These are phyloP conservation scores for Scleromitrula shiraiana DNA, from an alignment of 2,329 filamentous ascomycete genomes.

Conservation along the genomic window DNA sequence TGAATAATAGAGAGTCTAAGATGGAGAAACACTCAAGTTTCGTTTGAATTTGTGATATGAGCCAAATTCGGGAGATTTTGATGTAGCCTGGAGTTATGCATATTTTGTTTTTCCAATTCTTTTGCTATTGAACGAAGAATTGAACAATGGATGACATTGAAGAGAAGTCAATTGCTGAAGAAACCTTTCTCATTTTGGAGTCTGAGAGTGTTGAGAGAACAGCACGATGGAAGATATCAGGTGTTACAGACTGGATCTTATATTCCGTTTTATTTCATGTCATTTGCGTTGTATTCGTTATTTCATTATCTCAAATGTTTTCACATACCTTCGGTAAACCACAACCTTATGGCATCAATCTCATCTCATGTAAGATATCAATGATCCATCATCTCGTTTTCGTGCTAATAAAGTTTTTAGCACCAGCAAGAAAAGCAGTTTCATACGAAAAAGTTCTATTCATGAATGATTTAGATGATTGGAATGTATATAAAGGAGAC, in stretches of 20 bases:
- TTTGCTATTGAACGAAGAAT: not conserved
- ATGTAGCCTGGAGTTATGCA: not conserved
- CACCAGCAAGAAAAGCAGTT: too few species aligned
- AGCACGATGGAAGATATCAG: not conserved
- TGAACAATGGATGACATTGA: not conserved
- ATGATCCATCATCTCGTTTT: too few species aligned
- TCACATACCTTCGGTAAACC: not conserved
- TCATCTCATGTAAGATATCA: not conserved
- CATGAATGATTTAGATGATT: too few species aligned
- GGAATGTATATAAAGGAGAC: too few species aligned
- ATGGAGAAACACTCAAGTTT: too few species aligned
- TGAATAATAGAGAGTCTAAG: too few species aligned
- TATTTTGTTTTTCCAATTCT: not conserved
- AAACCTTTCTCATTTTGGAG: not conserved
- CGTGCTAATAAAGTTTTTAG: not conserved
- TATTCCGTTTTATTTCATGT: not conserved
- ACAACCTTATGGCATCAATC: not conserved
- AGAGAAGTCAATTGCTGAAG: not conserved
- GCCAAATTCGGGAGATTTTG: not conserved
- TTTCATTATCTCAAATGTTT: not conserved
- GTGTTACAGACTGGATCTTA: not conserved
- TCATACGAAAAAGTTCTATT: too few species aligned
- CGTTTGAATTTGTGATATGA: too few species aligned
- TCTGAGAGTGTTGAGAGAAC: too few species aligned
- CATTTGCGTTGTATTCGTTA: not conserved